Percentiles rank a stretch among this genome's conserved stretches.
These are phyloP conservation scores for Ceratocystis huliohia DNA, from an alignment of 2,329 filamentous ascomycete genomes.

Conservation along the genomic window DNA sequence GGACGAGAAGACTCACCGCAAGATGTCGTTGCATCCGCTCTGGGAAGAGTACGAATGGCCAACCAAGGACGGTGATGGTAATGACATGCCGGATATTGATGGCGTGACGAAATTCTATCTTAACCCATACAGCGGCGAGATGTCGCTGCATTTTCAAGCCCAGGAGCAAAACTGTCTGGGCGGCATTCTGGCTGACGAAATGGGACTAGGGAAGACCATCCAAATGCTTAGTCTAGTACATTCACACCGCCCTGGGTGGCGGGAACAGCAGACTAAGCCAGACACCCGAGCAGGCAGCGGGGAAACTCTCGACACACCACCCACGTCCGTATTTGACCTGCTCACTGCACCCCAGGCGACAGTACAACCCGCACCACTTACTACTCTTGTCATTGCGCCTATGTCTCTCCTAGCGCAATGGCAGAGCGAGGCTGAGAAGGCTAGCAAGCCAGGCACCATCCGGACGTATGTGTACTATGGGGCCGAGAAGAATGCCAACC, in stretches of 20 bases:
- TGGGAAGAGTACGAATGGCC: slow-evolving; percentile 97
- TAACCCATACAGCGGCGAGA: slow-evolving; percentile 90
- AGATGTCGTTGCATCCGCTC: slow-evolving; percentile 83
- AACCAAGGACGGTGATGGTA: slow-evolving; percentile 71
- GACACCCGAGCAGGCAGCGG: background rate
- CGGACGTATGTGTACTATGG: slow-evolving; percentile 88
- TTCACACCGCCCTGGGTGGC: slow-evolving; percentile 44
- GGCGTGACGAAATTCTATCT: slow-evolving; percentile 70
- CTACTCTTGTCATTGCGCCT: slow-evolving; percentile 87
- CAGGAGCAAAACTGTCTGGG: slow-evolving; percentile 93
- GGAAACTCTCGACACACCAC: background rate
- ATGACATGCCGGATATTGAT: slow-evolving; percentile 52
- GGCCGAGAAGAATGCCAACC: slow-evolving; percentile 64
- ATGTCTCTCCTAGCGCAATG: slow-evolving; percentile 96
- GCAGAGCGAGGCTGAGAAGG: slow-evolving; percentile 89
- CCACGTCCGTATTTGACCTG: slow-evolving; percentile 12
- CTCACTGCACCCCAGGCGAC: slow-evolving; percentile 11
- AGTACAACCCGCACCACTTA: slow-evolving; percentile 63
- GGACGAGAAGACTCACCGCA: slow-evolving; percentile 55
- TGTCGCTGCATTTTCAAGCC: slow-evolving; percentile 79
- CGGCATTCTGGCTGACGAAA: slow-evolving; percentile 88
- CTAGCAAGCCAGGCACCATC: slow-evolving; percentile 70
- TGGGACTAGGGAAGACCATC: slow-evolving; percentile 96
- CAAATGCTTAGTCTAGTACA: slow-evolving; percentile 95
- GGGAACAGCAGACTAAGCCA: background rate